Evolutionary conservation across 768 basidiomycete species (phyloP).

Genomic region (Pulveroboletus frians): DNA sequence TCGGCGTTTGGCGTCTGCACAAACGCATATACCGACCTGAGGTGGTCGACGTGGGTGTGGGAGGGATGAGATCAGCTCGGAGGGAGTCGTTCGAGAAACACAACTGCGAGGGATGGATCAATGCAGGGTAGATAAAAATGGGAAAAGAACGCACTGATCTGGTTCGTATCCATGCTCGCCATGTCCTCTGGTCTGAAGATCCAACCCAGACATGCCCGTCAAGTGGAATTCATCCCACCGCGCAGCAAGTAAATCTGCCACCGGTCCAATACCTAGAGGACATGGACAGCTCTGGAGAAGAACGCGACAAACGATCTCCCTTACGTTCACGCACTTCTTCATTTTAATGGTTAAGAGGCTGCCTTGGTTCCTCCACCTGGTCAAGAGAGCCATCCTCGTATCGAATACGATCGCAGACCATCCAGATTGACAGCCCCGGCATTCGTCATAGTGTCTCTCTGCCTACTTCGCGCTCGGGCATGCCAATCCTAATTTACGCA

Average conservation of each 20-base stretch:
- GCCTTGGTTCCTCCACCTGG: no score
- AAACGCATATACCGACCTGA: slow-evolving; percentile 49
- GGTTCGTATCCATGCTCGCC: slow-evolving; percentile 61
- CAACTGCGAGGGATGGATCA: slow-evolving; percentile 42
- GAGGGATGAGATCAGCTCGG: slow-evolving; percentile 43
- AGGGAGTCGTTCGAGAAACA: slow-evolving; percentile 77
- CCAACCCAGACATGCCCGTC: slow-evolving; percentile 40
- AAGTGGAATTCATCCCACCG: slow-evolving; percentile 67
- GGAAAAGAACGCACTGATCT: slow-evolving; percentile 51
- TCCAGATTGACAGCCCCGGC: no score
- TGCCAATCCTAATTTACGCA: no score
- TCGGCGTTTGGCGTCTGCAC: slow-evolving; percentile 62
- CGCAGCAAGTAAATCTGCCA: slow-evolving; percentile 44
- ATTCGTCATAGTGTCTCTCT: no score
- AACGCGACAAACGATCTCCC: no score
- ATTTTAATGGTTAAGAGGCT: no score
- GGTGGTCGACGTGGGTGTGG: slow-evolving; percentile 52
- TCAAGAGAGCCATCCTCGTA: no score
- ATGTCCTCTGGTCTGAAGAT: slow-evolving; percentile 62
- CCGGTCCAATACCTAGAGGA: no score
- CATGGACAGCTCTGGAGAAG: no score
- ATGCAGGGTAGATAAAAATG: background rate
- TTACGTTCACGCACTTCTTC: no score
- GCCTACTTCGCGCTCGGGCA: no score
- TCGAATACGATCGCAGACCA: no score